Evolutionary conservation across 345 rosid genomes (phyloP), one percentile per base, ranked within the genome.

Genomic region (Cochlearia excelsa): DNA sequence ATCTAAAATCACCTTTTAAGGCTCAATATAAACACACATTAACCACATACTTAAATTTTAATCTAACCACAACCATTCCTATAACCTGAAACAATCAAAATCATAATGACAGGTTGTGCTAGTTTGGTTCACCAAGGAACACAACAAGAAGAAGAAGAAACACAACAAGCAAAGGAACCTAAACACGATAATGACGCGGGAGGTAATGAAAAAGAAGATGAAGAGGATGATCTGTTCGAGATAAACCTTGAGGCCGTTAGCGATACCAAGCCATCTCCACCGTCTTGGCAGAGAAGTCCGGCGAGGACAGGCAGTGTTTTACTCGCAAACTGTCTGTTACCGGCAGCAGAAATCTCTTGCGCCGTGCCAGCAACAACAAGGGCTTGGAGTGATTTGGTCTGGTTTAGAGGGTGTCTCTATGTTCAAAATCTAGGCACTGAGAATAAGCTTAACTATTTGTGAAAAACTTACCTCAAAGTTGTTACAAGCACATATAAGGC

Each of bases 161-260:
- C 7, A 37, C 35, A 5, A 33, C 3, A 33, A 48, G 10, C 57
- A 33, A 41, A 50, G 0, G 30, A 39, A 16, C 45, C 52, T n/a
- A 41, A 30, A 39, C 4, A 39, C 4, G 6, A 54, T 16, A 16
- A 16, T 46, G 66, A 49, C 1, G 56, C 42, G 29, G 53, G 7
- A 4, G 40, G 7, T 2, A 37, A 37, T 6, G 40, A 2, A 47
- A 65, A 69, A 49, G 57, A 50, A 42, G 54, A 64, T 6, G 6
- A 31, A 5, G 70, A 65, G 44, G 75, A 71, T 1, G 75, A 65
- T 31, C 44, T 71, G 46, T 71, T 59, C 46, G 75, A 71, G 62
- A 71, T 71, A 39, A 41, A 71, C 52, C 41, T 71, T 3, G 62
- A 64, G 9, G 61, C 61, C 8, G 42, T 57, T 3, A 57, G 1